These are phyloP conservation scores for Dothiorella sarmentorum DNA, from an alignment of 2,329 filamentous ascomycete species.

Conservation along the genomic window DNA sequence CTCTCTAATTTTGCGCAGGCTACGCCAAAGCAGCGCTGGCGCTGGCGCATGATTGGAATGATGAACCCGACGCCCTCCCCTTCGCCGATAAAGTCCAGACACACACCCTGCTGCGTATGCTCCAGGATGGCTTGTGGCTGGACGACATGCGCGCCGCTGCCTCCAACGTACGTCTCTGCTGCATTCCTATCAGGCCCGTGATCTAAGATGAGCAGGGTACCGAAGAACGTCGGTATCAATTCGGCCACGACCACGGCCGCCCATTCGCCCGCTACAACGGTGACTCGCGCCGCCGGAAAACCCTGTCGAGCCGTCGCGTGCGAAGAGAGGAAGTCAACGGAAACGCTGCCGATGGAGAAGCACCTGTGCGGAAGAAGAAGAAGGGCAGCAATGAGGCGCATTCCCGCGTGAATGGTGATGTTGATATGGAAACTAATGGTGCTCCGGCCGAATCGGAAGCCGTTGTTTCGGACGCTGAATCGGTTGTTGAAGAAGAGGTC, in stretches of 20 bases:
- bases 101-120: slow-evolving; percentile 58
- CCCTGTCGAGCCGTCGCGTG: slow-evolving; percentile 12
- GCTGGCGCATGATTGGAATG: slow-evolving; percentile 61
- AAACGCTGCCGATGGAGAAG: slow-evolving; percentile 34
- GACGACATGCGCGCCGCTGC: slow-evolving; percentile 39
- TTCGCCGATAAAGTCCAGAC: slow-evolving; percentile 59
- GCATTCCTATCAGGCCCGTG: background rate
- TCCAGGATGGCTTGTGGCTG: slow-evolving; percentile 59
- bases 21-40: slow-evolving; percentile 58
- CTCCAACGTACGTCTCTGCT: slow-evolving; percentile 14
- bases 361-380: slow-evolving; percentile 32
- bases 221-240: slow-evolving; percentile 31
- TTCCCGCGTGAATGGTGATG: slow-evolving; percentile 44
- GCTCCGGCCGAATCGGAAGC: slow-evolving; percentile 36
- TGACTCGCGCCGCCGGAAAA: slow-evolving; percentile 24
- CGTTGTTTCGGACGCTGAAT: slow-evolving; percentile 36
- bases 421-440: slow-evolving; percentile 44
- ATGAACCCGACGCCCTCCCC: slow-evolving; percentile 58
- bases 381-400: slow-evolving; percentile 29
- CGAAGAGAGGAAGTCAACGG: slow-evolving; percentile 13
- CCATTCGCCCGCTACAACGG: slow-evolving; percentile 38
- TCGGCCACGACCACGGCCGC: slow-evolving; percentile 38
- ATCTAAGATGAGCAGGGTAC: slow-evolving; percentile 7
- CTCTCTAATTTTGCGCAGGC: slow-evolving; percentile 34
- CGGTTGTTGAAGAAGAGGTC: slow-evolving; percentile 36